A percentile compares a stretch with the other conserved stretches of the same genome.
These are phyloP conservation scores for Tolypocladium inflatum DNA, from an alignment of 2,329 filamentous ascomycete genomes.

Conservation along the genomic window DNA sequence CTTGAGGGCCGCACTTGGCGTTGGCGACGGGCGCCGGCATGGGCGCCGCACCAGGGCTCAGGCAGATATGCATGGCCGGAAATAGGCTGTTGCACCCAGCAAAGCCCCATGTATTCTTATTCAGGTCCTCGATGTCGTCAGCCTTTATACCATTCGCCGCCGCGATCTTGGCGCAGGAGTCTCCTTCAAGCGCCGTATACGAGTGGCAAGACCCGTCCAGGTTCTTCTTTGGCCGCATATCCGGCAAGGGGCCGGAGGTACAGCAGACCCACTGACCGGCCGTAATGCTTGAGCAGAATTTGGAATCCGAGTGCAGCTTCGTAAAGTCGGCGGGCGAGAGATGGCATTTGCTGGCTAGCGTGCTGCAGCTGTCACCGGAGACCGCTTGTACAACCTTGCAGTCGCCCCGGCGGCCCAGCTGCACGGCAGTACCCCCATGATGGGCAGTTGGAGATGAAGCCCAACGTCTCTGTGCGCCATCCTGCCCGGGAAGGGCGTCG, in stretches of 20 bases:
- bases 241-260: slow-evolving; percentile 21
- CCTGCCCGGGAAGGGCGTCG: background rate
- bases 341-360: slow-evolving; percentile 27
- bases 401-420: background rate
- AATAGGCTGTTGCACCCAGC: slow-evolving; percentile 9
- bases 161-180: slow-evolving; percentile 22
- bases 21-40: slow-evolving; percentile 10
- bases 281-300: slow-evolving; percentile 11
- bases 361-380: slow-evolving; percentile 24
- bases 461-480: background rate
- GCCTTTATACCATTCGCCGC: slow-evolving; percentile 8
- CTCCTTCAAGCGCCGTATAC: slow-evolving; percentile 19
- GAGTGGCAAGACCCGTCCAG: slow-evolving; percentile 9
- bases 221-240: slow-evolving; percentile 19
- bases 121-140: slow-evolving; percentile 11
- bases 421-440: too few species aligned
- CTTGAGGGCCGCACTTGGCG: slow-evolving; percentile 12
- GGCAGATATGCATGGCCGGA: slow-evolving; percentile 8
- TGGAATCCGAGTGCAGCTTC: slow-evolving; percentile 23
- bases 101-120: slow-evolving; percentile 18
- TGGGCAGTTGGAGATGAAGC: background rate
- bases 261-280: slow-evolving; percentile 25
- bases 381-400: background rate
- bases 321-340: slow-evolving; percentile 26
- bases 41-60: slow-evolving; percentile 11